These are phyloP conservation scores for Sporothrix dimorphospora DNA, from an alignment of 2,329 filamentous ascomycete genomes.

Conservation along the genomic window DNA sequence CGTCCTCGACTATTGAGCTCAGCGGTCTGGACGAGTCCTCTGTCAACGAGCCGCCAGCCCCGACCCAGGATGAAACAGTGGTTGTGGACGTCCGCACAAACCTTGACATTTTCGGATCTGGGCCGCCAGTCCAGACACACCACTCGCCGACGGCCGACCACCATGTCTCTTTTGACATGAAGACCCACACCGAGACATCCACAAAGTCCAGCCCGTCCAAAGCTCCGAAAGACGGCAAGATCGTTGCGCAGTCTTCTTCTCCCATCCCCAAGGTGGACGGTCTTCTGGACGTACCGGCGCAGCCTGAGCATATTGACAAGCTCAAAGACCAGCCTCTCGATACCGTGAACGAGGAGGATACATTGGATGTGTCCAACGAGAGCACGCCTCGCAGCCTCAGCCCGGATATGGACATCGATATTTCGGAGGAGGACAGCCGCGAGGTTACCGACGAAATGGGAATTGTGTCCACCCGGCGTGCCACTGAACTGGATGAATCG, in stretches of 20 bases:
- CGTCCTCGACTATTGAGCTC: not conserved
- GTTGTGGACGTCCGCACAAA: slow-evolving; percentile 42
- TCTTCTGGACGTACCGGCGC: not conserved
- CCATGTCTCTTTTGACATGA: slow-evolving; percentile 17
- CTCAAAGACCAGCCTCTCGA: not conserved
- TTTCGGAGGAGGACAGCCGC: slow-evolving; percentile 20
- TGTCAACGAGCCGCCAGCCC: not conserved
- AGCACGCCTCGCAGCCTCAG: slow-evolving; percentile 21
- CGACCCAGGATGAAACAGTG: slow-evolving; percentile 23
- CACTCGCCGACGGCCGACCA: not conserved
- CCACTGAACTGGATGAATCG: slow-evolving; percentile 23
- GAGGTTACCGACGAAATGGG: slow-evolving; percentile 24
- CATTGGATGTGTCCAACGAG: slow-evolving; percentile 4
- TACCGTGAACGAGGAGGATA: not conserved
- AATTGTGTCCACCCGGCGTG: slow-evolving; percentile 19
- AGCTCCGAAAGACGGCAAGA: not conserved
- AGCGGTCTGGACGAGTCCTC: not conserved
- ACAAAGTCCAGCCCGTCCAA: not conserved
- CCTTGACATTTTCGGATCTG: slow-evolving; percentile 42
- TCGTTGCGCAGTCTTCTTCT: not conserved
- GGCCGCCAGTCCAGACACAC: slow-evolving; percentile 24
- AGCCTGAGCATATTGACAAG: not conserved
- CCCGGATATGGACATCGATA: slow-evolving; percentile 19
- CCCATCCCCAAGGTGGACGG: not conserved
- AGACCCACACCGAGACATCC: not conserved